Base-by-base conservation (phyloP, 2,329 filamentous ascomycete genomes). In the Claviceps purpurea region DNA sequence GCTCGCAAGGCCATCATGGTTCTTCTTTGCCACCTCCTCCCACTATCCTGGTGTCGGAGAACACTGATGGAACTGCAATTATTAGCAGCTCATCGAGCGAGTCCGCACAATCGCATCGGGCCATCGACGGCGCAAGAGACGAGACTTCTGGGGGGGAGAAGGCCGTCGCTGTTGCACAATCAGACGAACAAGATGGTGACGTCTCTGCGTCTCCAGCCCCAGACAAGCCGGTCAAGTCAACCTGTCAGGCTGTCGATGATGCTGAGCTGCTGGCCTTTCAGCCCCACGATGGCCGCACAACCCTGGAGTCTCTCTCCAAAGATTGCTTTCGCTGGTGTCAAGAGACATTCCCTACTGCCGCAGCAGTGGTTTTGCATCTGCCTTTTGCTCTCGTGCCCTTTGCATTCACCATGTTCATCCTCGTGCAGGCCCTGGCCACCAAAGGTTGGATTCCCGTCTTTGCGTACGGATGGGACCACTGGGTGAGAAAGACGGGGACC, bases 371-470 rank as follows among this genome's bases (percentile, higher is more conserved):
- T 5, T 67, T 75, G 0, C 82, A 86, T 61, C 70, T 89, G 1
- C 85, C 85, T 0, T 78, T 84, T 50, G 75, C 81, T 0, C 73
- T 88, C 0, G 72, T 89, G 0, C 84, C 85, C 0, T 88, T 88
- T 59, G 80, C 84, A 0, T 81, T 89, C 52, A 73, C 76, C 55
- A 88, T 88, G 84, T 88, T 88, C 55, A 74, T 88, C 10, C 74
- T 89, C 0, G 84, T 88, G 0, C 84, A 89, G 60, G 83, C 76
- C 0, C 66, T 89, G 1, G 84, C 85, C 0, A 86, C 81, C 0
- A 87, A 85, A 56, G 84, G 85, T 11, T 88, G 85, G 85, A 79
- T 88, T 0, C 75, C 77, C 0, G 81, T 87, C 0, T 88, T 88
- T 58, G 84, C 84, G 0, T 73, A 85, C 49, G 84, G 84, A 1